These are phyloP conservation scores for Sporothrix euskadiensis DNA, from an alignment of 2,329 filamentous ascomycete species.

Conservation along the genomic window DNA sequence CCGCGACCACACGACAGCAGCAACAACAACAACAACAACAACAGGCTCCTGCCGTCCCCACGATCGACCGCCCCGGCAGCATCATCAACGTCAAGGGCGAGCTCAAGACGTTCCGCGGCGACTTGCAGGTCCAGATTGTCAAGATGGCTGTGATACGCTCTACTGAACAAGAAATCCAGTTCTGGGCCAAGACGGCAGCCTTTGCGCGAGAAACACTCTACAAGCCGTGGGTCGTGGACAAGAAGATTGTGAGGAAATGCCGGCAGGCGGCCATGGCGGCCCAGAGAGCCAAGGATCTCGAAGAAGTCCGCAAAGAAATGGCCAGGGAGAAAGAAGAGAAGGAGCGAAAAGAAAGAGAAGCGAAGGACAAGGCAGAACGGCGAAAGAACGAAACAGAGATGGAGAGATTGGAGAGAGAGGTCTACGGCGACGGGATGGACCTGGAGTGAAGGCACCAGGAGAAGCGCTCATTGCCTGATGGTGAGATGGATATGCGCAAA, in stretches of 20 bases:
- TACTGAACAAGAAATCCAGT: slow-evolving; percentile 58
- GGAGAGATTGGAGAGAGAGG: neutral
- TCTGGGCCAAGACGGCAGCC: slow-evolving; percentile 57
- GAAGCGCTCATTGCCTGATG: neutral
- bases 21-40: neutral
- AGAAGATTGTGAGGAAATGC: slow-evolving; percentile 52
- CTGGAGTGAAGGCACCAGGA: neutral
- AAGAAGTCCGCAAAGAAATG: neutral
- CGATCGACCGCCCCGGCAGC: slow-evolving; percentile 41
- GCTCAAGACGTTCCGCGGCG: slow-evolving; percentile 48
- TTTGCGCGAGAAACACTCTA: slow-evolving; percentile 55
- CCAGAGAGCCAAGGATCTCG: neutral
- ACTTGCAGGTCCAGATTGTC: slow-evolving; percentile 52
- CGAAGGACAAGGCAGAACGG: neutral
- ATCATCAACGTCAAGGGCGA: slow-evolving; percentile 60
- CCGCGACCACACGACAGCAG: neutral
- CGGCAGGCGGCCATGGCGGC: slow-evolving; percentile 47
- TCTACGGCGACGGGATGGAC: neutral
- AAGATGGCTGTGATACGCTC: slow-evolving; percentile 51
- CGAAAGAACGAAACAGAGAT: neutral
- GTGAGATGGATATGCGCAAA: neutral
- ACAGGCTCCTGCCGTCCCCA: neutral
- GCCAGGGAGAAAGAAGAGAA: neutral
- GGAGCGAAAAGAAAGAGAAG: neutral
- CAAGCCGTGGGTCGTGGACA: slow-evolving; percentile 56